Evolutionary conservation across 2,329 filamentous ascomycete genomes (phyloP).

Genomic region (Paramyrothecium roridum): DNA sequence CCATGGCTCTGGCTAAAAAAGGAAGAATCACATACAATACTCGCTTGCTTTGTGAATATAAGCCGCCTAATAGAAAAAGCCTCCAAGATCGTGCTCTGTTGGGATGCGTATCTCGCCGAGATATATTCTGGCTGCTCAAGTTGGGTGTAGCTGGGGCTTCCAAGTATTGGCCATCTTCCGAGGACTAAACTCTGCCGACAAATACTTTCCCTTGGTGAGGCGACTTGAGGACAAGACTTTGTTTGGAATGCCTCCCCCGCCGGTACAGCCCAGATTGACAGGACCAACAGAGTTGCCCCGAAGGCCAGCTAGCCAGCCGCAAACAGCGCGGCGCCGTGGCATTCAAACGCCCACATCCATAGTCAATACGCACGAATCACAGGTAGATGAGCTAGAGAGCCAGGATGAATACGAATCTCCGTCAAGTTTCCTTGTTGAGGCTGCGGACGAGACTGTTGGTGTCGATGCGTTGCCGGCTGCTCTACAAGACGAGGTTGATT

Average conservation of each 20-base stretch:
- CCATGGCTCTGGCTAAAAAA: too few species aligned
- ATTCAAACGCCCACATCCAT: neutral
- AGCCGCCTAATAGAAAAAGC: too few species aligned
- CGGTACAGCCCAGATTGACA: neutral
- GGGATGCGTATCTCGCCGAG: too few species aligned
- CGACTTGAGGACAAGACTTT: neutral
- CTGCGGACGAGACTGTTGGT: neutral
- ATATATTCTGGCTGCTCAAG: too few species aligned
- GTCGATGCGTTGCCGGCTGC: neutral
- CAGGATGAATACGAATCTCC: neutral
- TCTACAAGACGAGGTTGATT: neutral
- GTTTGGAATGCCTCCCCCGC: neutral
- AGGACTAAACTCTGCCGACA: neutral
- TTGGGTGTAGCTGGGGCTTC: too few species aligned
- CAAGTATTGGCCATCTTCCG: neutral
- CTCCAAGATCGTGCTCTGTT: too few species aligned
- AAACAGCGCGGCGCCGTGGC: neutral
- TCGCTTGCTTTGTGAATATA: too few species aligned
- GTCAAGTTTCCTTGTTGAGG: neutral
- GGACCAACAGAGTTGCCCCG: neutral
- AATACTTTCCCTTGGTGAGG: neutral
- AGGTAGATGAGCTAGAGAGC: neutral
- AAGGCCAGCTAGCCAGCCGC: neutral
- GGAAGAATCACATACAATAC: too few species aligned
- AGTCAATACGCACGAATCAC: neutral